Evolutionary conservation across 306 rosid species (phyloP).

Genomic region (Ormosia emarginata): DNA sequence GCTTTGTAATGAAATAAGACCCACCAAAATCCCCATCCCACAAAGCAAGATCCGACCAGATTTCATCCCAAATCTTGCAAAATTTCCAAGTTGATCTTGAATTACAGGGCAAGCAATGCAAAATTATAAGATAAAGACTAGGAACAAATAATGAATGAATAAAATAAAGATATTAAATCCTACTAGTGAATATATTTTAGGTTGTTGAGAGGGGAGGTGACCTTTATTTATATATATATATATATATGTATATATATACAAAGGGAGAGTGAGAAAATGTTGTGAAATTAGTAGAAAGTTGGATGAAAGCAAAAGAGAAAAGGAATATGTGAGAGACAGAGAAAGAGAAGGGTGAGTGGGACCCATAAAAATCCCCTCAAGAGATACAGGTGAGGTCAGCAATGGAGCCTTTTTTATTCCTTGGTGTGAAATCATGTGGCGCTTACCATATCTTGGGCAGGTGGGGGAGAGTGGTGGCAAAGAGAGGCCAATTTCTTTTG

Average conservation of each 20-base stretch:
- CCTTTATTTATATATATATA: slow-evolving; percentile 25
- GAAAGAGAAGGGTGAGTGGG: slow-evolving; percentile 32
- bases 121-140: slow-evolving; percentile 19
- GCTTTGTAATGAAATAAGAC: slow-evolving; percentile 58
- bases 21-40: slow-evolving; percentile 74
- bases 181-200: slow-evolving; percentile 35
- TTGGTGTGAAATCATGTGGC: slow-evolving; percentile 69
- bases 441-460: slow-evolving; percentile 66
- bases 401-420: slow-evolving; percentile 23
- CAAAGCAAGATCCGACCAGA: slow-evolving; percentile 99
- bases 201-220: slow-evolving; percentile 28
- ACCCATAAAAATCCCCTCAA: slow-evolving; percentile 61
- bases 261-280: not conserved
- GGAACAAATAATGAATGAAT: slow-evolving; percentile 16
- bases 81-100: slow-evolving; percentile 66
- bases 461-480: slow-evolving; percentile 62
- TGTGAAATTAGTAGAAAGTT: slow-evolving; percentile 22
- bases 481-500: slow-evolving; percentile 74
- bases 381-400: slow-evolving; percentile 95
- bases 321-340: not conserved
- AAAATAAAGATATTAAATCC: slow-evolving; percentile 25
- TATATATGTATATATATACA: not conserved
- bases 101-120: slow-evolving; percentile 74
- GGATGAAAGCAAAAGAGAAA: slow-evolving; percentile 32
- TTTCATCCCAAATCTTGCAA: slow-evolving; percentile 83